Base-by-base conservation (phyloP, 1,284 basidiomycete genomes). In the Phaffia rhodozyma region DNA sequence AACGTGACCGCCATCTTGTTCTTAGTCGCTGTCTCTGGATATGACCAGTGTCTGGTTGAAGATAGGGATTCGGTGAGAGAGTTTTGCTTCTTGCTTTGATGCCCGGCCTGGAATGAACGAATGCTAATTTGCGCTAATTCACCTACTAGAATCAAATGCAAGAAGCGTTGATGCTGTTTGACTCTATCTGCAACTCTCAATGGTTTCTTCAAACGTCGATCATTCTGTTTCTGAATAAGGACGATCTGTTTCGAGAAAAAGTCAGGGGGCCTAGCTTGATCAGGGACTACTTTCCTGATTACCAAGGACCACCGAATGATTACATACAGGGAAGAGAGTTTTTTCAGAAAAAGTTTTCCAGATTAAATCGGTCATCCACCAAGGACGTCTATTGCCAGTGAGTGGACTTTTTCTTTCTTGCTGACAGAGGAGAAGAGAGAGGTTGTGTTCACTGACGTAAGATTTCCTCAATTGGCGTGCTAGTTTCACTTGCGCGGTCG, bases 1-100 rank as follows among this genome's bases (percentile, higher is more conserved):
- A 93, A 93, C 72, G 92, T 97, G 62, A 97, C 91, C 0, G 91
- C 91, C 3, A 82, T 97, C 72, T 85, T 97, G 58, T 97, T 97
- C 80, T 77, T 97, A 62, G 92, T 94, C 68, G 86, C 85, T 69
- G 78, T 97, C 73, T 89, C 86, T 75, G 93, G 97, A 78, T 98
- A 97, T 76, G 91, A 94, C 74, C 90, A 91, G 78, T 91, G 90
- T 75, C 78, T 97, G 55, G 86, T 94, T 60, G 93, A 97, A 75
- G 93, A 97, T 74, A 86, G 84, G 75, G 86, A 91, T 72, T 89
- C 89, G 70, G 89, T 89, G 72, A 65, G 85, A 79, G 50, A 32
- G 7, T 11, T 61, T 30, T 32, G 23, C 47, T 61, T 43, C 21
- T 11, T 21, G 55, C 13, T 43, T 16, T 43, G 38, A 43, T 7